Percentiles rank a stretch among this genome's conserved stretches.
These are phyloP conservation scores for Discostella stelligeroides DNA, from an alignment of 108 stramenopile genomes.

Conservation along the genomic window DNA sequence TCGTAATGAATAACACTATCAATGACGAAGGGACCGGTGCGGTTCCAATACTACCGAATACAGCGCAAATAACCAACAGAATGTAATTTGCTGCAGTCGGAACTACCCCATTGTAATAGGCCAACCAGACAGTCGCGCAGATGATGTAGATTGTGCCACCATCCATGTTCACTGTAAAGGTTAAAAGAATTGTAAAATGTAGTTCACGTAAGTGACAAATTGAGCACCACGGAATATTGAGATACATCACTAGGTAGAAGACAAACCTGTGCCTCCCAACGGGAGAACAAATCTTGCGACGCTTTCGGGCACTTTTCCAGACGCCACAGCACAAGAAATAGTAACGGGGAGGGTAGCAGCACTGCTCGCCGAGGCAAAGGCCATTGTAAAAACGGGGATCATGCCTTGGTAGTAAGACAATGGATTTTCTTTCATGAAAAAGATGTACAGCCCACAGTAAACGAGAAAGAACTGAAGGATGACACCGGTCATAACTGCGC, in stretches of 20 bases:
- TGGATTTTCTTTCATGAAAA: conserved; percentile 31
- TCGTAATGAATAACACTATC: conserved; percentile 25
- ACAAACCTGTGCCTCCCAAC: conserved; percentile 36
- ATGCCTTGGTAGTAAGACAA: conserved; percentile 24
- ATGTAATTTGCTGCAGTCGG: conserved; percentile 24
- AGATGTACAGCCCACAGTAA: conserved; percentile 26
- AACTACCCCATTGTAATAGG: conserved; percentile 39
- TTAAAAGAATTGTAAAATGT: background rate
- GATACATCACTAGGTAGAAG: background rate
- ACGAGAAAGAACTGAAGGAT: conserved; percentile 24
- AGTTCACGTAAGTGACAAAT: too few relatives aligned
- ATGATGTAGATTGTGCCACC: conserved; percentile 34
- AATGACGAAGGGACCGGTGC: conserved; percentile 46
- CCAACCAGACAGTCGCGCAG: conserved; percentile 40
- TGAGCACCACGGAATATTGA: background rate
- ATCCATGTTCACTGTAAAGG: conserved; percentile 43
- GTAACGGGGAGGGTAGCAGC: conserved; percentile 51
- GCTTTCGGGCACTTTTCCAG: conserved; percentile 38
- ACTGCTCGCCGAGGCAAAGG: conserved; percentile 40
- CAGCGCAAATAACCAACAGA: conserved; percentile 28
- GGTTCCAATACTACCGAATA: conserved; percentile 43
- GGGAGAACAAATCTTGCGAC: conserved; percentile 43
- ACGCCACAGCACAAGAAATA: conserved; percentile 25
- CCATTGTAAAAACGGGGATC: conserved; percentile 31
- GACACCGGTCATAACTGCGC: conserved; percentile 13